phyloP scores from a whole-genome alignment of 495 filamentous ascomycete genomes.

The Mytilinidion resinicola region DNA sequence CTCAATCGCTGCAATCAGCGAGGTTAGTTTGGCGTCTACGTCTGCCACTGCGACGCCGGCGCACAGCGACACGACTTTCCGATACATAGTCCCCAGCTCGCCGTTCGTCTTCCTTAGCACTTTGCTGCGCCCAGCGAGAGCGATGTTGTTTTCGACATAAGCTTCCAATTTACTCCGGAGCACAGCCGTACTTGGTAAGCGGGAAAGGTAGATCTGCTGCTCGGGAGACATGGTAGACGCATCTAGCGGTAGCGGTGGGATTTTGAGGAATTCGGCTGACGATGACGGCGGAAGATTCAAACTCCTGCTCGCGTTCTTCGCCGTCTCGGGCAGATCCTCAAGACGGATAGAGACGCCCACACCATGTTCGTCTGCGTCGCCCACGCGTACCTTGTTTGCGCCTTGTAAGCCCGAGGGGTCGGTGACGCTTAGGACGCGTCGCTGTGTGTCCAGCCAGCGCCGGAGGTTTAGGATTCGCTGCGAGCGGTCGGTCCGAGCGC shows the following conservation, averaged over 20 bases:
- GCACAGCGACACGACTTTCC: constrained; percentile 63
- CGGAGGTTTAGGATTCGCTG: constrained; percentile 57
- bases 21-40: constrained; percentile 58
- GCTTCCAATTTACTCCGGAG: constrained; percentile 40
- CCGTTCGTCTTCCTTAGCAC: constrained; percentile 54
- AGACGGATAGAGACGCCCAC: constrained; percentile 39
- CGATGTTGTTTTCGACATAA: constrained; percentile 44
- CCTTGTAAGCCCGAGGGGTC: constrained; percentile 2
- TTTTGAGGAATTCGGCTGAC: constrained; percentile 1
- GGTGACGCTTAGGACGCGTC: constrained; percentile 35
- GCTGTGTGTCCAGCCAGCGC: constrained; percentile 47
- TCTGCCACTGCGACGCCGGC: constrained; percentile 56
- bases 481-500: constrained; percentile 52
- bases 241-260: constrained; percentile 10
- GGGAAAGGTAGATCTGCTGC: constrained; percentile 22
- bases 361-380: constrained; percentile 51
- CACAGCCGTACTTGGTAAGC: constrained; percentile 28
- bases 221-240: neutral
- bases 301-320: constrained; percentile 14
- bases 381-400: constrained; percentile 35
- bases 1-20: constrained; percentile 62
- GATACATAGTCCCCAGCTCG: constrained; percentile 63
- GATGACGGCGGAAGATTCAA: neutral
- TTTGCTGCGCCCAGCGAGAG: constrained; percentile 41
- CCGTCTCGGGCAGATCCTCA: constrained; percentile 25